Evolutionary conservation across 2,329 filamentous ascomycete genomes (phyloP), one percentile per base, ranked within the genome.

Genomic region (Ophiostoma pallidulum): DNA sequence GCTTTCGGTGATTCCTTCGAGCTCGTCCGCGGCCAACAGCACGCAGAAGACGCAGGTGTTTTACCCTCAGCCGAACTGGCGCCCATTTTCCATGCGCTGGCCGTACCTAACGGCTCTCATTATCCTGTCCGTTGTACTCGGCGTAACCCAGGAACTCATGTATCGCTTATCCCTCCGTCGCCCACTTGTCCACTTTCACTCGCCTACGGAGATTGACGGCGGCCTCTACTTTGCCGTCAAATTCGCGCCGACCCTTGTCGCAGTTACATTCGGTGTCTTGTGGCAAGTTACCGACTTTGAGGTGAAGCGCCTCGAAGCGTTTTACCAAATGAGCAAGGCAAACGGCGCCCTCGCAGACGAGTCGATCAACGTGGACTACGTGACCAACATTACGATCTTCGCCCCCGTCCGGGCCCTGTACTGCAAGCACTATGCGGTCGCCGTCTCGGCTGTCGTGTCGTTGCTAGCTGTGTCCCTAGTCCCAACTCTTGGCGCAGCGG

Each of bases 351-450:
- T 80, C 18, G 80, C 80, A 0, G 74, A 74, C 33, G 75, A 79
- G 58, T 84, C 80, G 0, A 74, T 88, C 57, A 87, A 86, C 53
- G 81, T 85, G 51, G 81, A 86, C 60, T 88, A 88, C 51, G 72
- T 85, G 38, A 86, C 82, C 5, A 74, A 78, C 55, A 76, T 82
- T 64, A 80, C 74, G 56, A 78, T 84, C 57, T 63, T 82, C 33
- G 72, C 81, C 3, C 84, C 84, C 0, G 62, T 86, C 4, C 70
- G 74, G 39, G 82, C 83, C 1, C 57, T 86, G 3, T 69, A 68
- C 51, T 73, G 77, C 53, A 72, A 71, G 38, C 84, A 88, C 56
- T 84, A 80, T 58, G 81, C 83, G 0, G 83, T 88, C 6, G 75
- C 75, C 0, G 66, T 82, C 13, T 85, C 80, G 0, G 84, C 82